A percentile compares a stretch with the other conserved stretches of the same genome.
Evolutionary conservation across 1,284 basidiomycete species (phyloP).

Genomic region (Austroboletus novae-zelandiae): DNA sequence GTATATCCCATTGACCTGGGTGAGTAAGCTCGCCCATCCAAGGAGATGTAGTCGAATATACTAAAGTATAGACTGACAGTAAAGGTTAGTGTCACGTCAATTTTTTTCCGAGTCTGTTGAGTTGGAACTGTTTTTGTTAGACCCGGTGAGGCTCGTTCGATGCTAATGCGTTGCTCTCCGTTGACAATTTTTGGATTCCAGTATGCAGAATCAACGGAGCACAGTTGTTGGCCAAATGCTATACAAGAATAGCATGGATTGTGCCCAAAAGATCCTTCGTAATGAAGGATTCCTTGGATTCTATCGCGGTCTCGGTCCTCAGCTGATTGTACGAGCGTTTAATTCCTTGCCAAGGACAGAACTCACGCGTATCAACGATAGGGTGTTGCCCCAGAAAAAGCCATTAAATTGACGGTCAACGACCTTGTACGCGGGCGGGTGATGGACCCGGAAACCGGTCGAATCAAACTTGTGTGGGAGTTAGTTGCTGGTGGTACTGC

Average conservation of each 20-base stretch:
- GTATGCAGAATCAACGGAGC: conserved; percentile 97
- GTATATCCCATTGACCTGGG: conserved; percentile 95
- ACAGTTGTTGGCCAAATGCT: conserved; percentile 92
- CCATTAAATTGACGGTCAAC: conserved; percentile 96
- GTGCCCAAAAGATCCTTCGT: conserved; percentile 89
- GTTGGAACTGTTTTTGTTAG: conserved; percentile 36
- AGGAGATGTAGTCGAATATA: conserved; percentile 2
- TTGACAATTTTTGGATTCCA: conserved; percentile 27
- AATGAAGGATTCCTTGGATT: conserved; percentile 96
- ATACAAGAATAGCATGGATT: conserved; percentile 94
- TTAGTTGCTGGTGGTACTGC: conserved; percentile 89
- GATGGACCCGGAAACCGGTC: conserved; percentile 93
- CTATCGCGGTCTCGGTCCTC: conserved; percentile 94
- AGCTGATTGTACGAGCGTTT: conserved; percentile 71
- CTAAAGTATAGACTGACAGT: conserved; percentile 40
- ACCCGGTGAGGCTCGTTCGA: conserved; percentile 51
- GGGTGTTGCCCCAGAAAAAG: conserved; percentile 99
- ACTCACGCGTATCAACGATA: conserved; percentile 31
- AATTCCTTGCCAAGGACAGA: neutral
- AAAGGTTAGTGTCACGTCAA: conserved; percentile 51
- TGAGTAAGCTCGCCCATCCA: conserved; percentile 39
- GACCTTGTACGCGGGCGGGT: conserved; percentile 83
- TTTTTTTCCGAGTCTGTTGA: conserved; percentile 7
- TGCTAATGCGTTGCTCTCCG: neutral
- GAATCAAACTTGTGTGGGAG: conserved; percentile 87